Base-by-base conservation (phyloP, 2,329 filamentous ascomycete genomes). In the Ramichloridium luteum region DNA sequence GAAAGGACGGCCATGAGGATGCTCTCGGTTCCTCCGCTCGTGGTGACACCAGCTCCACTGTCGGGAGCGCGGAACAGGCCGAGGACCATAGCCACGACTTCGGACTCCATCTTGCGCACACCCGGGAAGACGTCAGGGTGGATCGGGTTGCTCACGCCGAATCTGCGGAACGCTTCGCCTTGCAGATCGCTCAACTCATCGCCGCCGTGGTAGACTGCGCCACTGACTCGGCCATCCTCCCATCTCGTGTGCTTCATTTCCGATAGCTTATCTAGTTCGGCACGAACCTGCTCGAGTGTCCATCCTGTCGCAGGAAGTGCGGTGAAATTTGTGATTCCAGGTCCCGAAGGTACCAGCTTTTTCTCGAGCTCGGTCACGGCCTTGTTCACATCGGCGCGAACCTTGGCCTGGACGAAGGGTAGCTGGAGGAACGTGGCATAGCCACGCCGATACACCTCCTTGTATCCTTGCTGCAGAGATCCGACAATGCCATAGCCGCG, bases 121-220 rank as follows among this genome's bases (percentile, higher is more conserved):
- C 88, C 90, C 11, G 90, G 90, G 61, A 98, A 98, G 26, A 98
- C 88, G 60, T 98, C 90, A 5, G 90, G 90, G 57, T 98, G 90
- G 46, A 98, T 90, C 3, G 90, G 90, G 57, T 98, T 98, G 23
- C 85, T 73, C 16, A 98, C 90, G 30, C 85, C 88, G 56, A 98
- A 98, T 58, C 81, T 80, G 43, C 81, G 80, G 66, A 88, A 96
- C 0, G 90, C 88, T 55, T 94, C 83, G 4, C 82, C 81, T 63
- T 98, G 90, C 23, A 98, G 65, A 50, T 79, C 73, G 38, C 90
- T 61, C 46, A 98, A 62, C 27, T 80, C 77, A 23, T 81, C 72
- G 32, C 90, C 90, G 43, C 90, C 90, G 53, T 96, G 88, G 54
- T 98, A 98, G 18, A 98, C 90, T 16, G 90, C 88, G 16, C 90